Base-by-base conservation (phyloP, 345 rosid species). In the Boechera retrofracta region DNA sequence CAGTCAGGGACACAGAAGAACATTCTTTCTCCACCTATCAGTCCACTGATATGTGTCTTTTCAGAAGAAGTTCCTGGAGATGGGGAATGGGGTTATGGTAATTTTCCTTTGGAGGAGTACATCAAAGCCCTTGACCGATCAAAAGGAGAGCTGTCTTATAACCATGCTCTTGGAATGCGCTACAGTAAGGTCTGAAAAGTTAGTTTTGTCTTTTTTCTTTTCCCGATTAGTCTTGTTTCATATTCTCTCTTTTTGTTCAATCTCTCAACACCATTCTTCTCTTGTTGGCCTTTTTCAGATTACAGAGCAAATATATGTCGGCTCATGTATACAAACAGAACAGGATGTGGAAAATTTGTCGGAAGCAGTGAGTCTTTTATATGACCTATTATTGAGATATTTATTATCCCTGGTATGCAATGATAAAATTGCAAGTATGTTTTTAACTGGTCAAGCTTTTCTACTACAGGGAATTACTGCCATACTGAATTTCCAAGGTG, bases 21-120 rank as follows among this genome's bases (percentile, higher is more conserved):
- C 74, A 38, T 55, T 61, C 83, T 72, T 49, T 52, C 83, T 42
- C 81, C 87, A 74, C 86, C 86, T 10, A 62, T 81, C 35, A 83
- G 81, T 64, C 92, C 82, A 58, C 71, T 94, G 47, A 83, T 92
- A 69, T 87, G 86, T 81, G 82, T 90, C 64, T 94, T 94, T 75
- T 80, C 92, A 11, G 95, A 90, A 80, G 81, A 85, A 69, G 88
- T 83, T 39, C 72, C 92, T 36, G 97, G 90, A 55, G 89, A 89
- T 70, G 97, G 93, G 48, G 98, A 92, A 73, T 92, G 98, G 97
- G 90, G 88, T 75, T 84, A 88, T 82, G 98, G 97, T 60, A 89
- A 83, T 87, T 92, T 94, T 79, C 98, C 89, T 38, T 49, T 92
- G 24, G 97, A 94, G 73, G 97, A 94, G 79, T 94, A 91, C 77